A percentile compares a stretch with the other conserved stretches of the same genome.
Conservation (phyloP, 176 grass and related monocot species). For the Calamus simplicifolius region DNA sequence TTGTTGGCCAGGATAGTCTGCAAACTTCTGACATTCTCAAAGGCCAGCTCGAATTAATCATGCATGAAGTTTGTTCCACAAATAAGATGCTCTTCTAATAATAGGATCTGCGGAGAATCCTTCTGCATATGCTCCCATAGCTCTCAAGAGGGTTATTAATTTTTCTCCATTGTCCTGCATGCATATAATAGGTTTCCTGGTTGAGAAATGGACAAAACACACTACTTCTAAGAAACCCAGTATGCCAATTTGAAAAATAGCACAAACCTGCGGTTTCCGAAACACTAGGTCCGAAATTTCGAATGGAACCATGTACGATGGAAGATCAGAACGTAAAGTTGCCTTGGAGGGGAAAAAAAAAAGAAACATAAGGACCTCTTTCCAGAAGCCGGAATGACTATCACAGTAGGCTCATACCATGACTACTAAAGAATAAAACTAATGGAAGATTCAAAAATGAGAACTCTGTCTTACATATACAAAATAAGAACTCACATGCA, state of each 20-base stretch:
- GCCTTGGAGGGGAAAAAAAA: constrained; percentile 16
- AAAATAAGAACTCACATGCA: no score
- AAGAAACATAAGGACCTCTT: no score
- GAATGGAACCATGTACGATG: constrained; percentile 88
- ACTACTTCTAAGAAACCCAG: no score
- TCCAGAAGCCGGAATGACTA: no score
- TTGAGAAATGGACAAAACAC: no score
- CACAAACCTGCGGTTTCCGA: constrained; percentile 51
- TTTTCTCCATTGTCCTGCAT: constrained; percentile 73
- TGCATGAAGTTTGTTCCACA: constrained; percentile 60
- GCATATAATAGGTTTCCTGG: not conserved
- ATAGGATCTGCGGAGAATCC: constrained; percentile 71
- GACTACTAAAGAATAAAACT: constrained; percentile 4
- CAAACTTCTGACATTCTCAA: no score
- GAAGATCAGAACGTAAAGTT: constrained; percentile 74
- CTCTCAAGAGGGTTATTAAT: constrained; percentile 70
- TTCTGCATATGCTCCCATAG: constrained; percentile 89
- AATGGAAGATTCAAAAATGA: not conserved
- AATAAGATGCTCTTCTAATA: constrained; percentile 60
- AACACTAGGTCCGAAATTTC: constrained; percentile 51
- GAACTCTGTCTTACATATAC: no score
- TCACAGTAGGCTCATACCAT: no score
- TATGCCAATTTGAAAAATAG: no score
- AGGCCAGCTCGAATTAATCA: constrained; percentile 13
- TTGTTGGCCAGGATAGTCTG: no score